Percentiles rank a stretch among this genome's conserved stretches.
Conservation (phyloP, 768 basidiomycete genomes). For the Cubamyces sp. region DNA sequence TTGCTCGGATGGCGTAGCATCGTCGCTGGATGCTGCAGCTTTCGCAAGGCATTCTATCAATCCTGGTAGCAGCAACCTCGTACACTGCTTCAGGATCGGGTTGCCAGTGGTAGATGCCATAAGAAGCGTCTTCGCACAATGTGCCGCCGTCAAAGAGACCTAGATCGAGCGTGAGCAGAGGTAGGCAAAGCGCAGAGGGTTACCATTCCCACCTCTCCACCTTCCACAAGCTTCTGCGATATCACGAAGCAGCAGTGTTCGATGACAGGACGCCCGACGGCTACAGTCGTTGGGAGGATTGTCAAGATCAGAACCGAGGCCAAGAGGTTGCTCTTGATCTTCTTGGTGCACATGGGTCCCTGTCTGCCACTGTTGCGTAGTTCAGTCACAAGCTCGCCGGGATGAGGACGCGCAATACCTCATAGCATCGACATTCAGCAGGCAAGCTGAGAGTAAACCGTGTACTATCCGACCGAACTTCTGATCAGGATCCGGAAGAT, state of each 20-base stretch:
- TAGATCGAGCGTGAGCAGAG: conserved; percentile 35
- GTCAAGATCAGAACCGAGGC: conserved; percentile 87
- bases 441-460: conserved; percentile 82
- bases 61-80: conserved; percentile 73
- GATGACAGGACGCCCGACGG: conserved; percentile 72
- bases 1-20: conserved; percentile 57
- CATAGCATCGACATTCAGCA: conserved; percentile 90
- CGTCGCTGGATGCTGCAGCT: conserved; percentile 63
- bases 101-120: conserved; percentile 70
- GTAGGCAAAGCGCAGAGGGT: not conserved
- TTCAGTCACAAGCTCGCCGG: conserved; percentile 12
- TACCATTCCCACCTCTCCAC: conserved; percentile 57
- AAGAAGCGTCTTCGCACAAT: conserved; percentile 87
- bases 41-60: conserved; percentile 81
- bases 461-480: conserved; percentile 68
- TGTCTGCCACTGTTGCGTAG: conserved; percentile 65
- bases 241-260: conserved; percentile 88
- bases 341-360: conserved; percentile 75
- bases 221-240: conserved; percentile 74
- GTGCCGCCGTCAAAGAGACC: conserved; percentile 83
- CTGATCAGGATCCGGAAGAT: conserved; percentile 47
- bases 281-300: conserved; percentile 65
- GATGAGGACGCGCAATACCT: conserved; percentile 54
- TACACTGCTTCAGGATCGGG: conserved; percentile 69
- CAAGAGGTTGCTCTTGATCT: conserved; percentile 89